These are phyloP conservation scores for Scheffersomyces amazonensis DNA, from an alignment of 805 yeast genomes.

Conservation along the genomic window DNA sequence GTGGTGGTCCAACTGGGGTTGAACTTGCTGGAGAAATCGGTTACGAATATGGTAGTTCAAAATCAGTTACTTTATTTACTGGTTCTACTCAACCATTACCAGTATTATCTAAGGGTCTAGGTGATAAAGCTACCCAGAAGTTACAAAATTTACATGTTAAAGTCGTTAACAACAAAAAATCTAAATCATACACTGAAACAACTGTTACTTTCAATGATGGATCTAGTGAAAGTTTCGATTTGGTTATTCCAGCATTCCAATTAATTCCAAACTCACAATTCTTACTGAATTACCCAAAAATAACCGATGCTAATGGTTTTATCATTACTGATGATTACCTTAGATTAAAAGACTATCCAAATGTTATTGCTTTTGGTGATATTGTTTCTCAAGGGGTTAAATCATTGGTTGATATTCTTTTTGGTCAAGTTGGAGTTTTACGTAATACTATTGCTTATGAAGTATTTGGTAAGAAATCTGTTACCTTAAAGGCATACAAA, in stretches of 20 bases:
- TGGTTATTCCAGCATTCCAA: conserved; percentile 24
- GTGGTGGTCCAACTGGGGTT: conserved; percentile 39
- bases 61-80: conserved; percentile 19
- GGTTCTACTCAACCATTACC: conserved; percentile 16
- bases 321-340: conserved; percentile 25
- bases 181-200: conserved; percentile 4
- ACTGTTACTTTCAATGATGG: conserved; percentile 17
- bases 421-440: conserved; percentile 17
- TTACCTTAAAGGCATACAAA: conserved; percentile 10
- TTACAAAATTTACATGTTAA: conserved; percentile 17
- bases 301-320: conserved; percentile 25
- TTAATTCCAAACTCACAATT: conserved; percentile 32
- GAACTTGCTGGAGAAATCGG: conserved; percentile 39
- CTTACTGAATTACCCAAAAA: conserved; percentile 13
- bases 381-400: conserved; percentile 19
- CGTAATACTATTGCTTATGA: conserved; percentile 5
- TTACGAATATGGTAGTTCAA: conserved; percentile 8
- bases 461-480: conserved; percentile 9
- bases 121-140: conserved; percentile 11
- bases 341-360: conserved; percentile 17
- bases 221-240: conserved; percentile 18
- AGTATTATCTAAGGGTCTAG: conserved; percentile 8
- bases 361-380: conserved; percentile 37
- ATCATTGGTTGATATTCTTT: conserved; percentile 23
- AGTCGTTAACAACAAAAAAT: conserved; percentile 17